Evolutionary conservation across 2,329 filamentous ascomycete species (phyloP).

Genomic region (Leptographium radiaticola): DNA sequence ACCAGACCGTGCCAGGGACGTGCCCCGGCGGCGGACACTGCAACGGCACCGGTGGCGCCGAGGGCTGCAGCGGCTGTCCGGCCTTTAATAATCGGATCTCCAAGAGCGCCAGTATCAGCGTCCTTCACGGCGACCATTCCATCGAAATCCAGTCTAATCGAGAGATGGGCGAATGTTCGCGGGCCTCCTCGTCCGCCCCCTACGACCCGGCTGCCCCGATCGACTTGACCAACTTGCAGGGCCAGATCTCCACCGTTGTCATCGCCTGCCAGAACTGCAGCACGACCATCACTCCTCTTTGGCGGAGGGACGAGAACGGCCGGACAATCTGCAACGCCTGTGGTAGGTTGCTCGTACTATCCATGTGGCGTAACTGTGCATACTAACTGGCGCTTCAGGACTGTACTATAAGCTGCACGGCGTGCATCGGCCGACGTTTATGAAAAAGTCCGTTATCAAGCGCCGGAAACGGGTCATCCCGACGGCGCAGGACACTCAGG

Average conservation of each 20-base stretch:
- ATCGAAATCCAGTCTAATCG: conserved; percentile 8
- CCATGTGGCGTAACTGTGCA: neutral
- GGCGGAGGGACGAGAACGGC: conserved; percentile 85
- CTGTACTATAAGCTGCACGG: conserved; percentile 95
- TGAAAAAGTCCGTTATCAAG: conserved; percentile 98
- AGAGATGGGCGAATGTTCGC: neutral
- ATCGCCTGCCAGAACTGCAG: conserved; percentile 95
- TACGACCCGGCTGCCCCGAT: conserved; percentile 28
- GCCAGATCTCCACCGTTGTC: conserved; percentile 47
- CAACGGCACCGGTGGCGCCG: conserved; percentile 90
- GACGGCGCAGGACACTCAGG: conserved; percentile 39
- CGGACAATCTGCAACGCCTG: conserved; percentile 98
- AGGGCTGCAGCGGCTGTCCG: conserved; percentile 89
- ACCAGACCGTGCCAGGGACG: conserved; percentile 66
- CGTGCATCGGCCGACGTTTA: conserved; percentile 83
- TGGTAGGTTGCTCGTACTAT: conserved; percentile 46
- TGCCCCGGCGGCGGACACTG: conserved; percentile 91
- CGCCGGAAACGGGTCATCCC: conserved; percentile 89
- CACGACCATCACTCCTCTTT: conserved; percentile 91
- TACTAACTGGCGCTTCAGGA: conserved; percentile 36
- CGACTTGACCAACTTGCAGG: conserved; percentile 35
- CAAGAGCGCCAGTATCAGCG: conserved; percentile 64
- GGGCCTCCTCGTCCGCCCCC: neutral
- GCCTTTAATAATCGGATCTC: conserved; percentile 95
- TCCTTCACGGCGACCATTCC: conserved; percentile 26